Base-by-base conservation (phyloP, 2,329 filamentous ascomycete genomes). In the Alternaria gaisen region DNA sequence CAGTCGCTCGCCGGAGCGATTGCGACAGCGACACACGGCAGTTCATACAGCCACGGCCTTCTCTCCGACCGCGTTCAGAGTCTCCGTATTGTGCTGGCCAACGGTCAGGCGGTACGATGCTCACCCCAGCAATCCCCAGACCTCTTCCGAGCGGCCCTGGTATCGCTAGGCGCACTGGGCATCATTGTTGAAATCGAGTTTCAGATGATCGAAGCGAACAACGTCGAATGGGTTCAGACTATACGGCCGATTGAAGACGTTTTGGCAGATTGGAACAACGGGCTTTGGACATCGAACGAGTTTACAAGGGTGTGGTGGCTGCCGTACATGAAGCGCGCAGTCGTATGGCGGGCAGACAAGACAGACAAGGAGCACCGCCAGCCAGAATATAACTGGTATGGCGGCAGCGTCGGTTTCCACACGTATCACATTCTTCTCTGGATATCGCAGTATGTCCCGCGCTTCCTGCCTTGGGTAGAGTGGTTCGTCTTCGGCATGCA, bases 401-500 rank as follows among this genome's bases (percentile, higher is more conserved):
- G 94, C 62, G 90, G 90, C 48, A 82, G 84, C 40, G 80, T 97
- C 8, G 95, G 95, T 38, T 97, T 94, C 77, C 90, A 95, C 72
- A 84, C 96, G 60, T 98, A 99, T 77, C 94, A 98, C 76, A 93
- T 94, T 75, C 84, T 98, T 43, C 88, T 99, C 6, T 94, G 91
- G 72, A 77, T 95, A 10, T 88, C 90, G 2, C 91, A 94, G 63
- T 92, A 88, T 71, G 78, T 94, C 18, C 95, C 95, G 2, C 85
- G 87, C 46, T 86, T 97, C 57, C 83, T 97, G 6, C 95, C 94
- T 0, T 92, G 89, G 87, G 87, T 98, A 34, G 95, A 99, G 80
- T 95, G 93, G 91, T 94, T 97, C 77, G 91, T 98, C 56, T 97
- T 97, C 72, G 93, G 94, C 70, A 93, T 98, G 91, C 94, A 98